phyloP scores from a whole-genome alignment of 1,284 basidiomycete genomes.

The Psilocybe mexicana region DNA sequence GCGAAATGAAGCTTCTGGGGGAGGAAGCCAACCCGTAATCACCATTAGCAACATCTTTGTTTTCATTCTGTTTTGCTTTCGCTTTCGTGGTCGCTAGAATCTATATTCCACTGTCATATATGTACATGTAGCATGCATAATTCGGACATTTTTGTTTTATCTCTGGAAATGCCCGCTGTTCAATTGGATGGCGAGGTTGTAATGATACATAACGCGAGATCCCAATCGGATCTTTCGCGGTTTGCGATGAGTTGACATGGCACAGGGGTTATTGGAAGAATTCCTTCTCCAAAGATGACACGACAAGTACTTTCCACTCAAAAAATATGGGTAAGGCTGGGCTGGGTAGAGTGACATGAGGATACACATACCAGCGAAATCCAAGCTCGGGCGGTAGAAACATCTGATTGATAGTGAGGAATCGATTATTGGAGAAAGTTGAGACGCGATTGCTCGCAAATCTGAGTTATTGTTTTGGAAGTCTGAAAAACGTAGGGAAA shows the following conservation, averaged over 20 bases:
- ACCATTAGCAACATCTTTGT: background rate
- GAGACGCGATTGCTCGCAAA: background rate
- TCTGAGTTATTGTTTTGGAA: background rate
- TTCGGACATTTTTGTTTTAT: background rate
- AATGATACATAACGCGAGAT: conserved; percentile 54
- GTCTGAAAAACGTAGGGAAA: conserved; percentile 1
- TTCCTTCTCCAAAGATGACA: conserved; percentile 22
- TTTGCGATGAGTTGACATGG: conserved; percentile 55
- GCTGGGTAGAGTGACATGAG: too few species aligned
- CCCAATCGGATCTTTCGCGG: conserved; percentile 49
- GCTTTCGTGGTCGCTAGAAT: conserved; percentile 1
- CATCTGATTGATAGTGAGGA: conserved; percentile 3
- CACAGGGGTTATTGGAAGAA: conserved; percentile 51
- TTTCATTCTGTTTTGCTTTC: background rate
- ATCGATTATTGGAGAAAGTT: background rate
- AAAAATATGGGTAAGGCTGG: too few species aligned
- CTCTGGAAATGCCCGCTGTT: background rate
- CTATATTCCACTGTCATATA: background rate
- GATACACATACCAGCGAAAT: background rate
- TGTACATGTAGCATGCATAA: conserved; percentile 2
- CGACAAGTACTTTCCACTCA: conserved; percentile 23
- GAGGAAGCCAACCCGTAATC: conserved; percentile 52
- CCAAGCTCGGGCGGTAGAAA: conserved; percentile 2
- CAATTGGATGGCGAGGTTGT: background rate
- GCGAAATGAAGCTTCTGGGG: conserved; percentile 71